These are phyloP conservation scores for Exophiala alcalophila DNA, from an alignment of 2,329 filamentous ascomycete species.

Conservation along the genomic window DNA sequence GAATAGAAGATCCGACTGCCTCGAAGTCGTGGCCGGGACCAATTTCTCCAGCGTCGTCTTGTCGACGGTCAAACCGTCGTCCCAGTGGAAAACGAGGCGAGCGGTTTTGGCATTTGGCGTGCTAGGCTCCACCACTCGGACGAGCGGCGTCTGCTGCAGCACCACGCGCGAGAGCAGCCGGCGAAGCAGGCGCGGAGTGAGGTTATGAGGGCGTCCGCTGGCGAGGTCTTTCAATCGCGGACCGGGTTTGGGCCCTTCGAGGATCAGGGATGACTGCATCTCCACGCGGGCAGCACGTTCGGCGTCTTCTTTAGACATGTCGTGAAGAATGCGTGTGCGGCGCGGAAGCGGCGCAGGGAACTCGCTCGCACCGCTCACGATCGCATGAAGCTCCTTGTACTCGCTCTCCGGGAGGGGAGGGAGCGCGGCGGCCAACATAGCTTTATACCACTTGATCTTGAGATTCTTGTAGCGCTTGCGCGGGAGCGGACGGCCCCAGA, in stretches of 20 bases:
- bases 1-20: slow-evolving; percentile 12
- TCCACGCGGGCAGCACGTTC: slow-evolving; percentile 13
- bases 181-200: slow-evolving; percentile 41
- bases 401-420: slow-evolving; percentile 42
- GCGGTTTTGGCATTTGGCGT: neutral
- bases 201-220: slow-evolving; percentile 40
- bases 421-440: slow-evolving; percentile 33
- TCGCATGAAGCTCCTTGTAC: slow-evolving; percentile 34
- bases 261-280: slow-evolving; percentile 34
- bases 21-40: neutral
- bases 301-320: slow-evolving; percentile 24
- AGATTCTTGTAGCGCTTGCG: slow-evolving; percentile 36
- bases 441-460: slow-evolving; percentile 39
- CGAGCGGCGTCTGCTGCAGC: slow-evolving; percentile 23
- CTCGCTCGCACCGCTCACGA: slow-evolving; percentile 31
- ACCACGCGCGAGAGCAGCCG: slow-evolving; percentile 25
- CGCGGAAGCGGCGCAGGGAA: slow-evolving; percentile 35
- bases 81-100: slow-evolving; percentile 16
- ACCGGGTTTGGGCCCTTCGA: slow-evolving; percentile 38
- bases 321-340: no score
- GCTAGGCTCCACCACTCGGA: neutral
- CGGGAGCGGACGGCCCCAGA: slow-evolving; percentile 37
- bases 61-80: slow-evolving; percentile 11
- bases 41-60: slow-evolving; percentile 1
- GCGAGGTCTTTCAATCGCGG: slow-evolving; percentile 35